These are phyloP conservation scores for Thraustochytrium striatum DNA, from an alignment of 352 stramenopile genomes.

Conservation along the genomic window DNA sequence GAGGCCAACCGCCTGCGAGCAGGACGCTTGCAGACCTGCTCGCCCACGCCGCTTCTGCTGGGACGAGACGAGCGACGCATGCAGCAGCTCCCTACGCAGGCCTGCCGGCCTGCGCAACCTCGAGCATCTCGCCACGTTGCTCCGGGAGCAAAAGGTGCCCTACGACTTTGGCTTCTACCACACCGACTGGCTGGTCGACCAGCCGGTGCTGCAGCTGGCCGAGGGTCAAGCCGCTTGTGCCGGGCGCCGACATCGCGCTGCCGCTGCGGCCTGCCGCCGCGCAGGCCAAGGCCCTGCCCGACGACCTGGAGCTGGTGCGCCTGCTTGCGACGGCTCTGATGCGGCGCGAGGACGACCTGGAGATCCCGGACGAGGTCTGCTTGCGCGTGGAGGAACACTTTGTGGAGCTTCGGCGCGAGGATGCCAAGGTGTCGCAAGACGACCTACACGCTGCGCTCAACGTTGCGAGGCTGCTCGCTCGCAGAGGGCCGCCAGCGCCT, in stretches of 20 bases:
- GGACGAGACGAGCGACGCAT: not conserved
- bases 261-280: not conserved
- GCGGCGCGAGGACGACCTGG: not conserved
- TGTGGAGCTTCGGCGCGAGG: not conserved
- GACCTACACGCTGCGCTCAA: too few relatives aligned
- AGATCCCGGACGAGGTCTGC: not conserved
- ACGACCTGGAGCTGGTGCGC: too few relatives aligned
- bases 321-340: too few relatives aligned
- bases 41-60: not conserved
- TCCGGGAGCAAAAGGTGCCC: not conserved
- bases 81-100: not conserved
- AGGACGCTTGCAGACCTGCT: conserved; percentile 9
- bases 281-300: not conserved
- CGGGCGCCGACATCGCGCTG: conserved; percentile 15
- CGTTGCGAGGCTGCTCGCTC: not conserved
- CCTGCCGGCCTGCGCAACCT: conserved; percentile 26
- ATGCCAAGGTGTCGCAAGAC: too few relatives aligned
- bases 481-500: not conserved
- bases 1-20: conserved; percentile 7
- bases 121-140: not conserved
- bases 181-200: conserved; percentile 13
- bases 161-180: conserved; percentile 24
- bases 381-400: not conserved
- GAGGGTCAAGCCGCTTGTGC: not conserved
- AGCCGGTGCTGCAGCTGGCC: not conserved